Conservation (phyloP, 148 eudicot genomes). For the Heliosperma pusillum region DNA sequence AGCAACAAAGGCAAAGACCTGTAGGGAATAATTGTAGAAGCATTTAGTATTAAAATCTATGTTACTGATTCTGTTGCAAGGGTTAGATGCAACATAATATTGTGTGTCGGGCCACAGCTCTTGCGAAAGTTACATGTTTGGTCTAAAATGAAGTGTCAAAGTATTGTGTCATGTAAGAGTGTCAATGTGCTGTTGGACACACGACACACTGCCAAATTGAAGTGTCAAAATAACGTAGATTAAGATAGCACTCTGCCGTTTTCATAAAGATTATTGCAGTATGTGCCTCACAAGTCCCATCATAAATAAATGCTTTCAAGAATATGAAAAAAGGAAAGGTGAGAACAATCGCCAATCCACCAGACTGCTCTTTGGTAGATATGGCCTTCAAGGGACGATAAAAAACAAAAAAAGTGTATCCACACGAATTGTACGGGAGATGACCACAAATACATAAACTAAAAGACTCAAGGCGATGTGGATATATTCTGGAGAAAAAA, state of each 20-base stretch:
- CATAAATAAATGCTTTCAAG: not conserved
- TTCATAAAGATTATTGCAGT: too few species aligned
- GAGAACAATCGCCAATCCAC: not conserved
- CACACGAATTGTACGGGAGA: not conserved
- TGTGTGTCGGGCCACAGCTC: not conserved
- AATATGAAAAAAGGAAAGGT: not conserved
- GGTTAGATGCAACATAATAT: not conserved
- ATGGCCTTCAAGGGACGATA: not conserved
- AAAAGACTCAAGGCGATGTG: not conserved
- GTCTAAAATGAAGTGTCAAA: not conserved
- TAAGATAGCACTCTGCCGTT: too few species aligned
- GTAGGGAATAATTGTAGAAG: conserved; percentile 22
- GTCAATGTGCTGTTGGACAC: not conserved
- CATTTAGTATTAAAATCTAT: not conserved
- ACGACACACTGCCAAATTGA: too few species aligned
- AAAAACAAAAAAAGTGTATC: not conserved
- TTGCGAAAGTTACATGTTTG: not conserved
- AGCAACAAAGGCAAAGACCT: conserved; percentile 93
- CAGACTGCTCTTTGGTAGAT: not conserved
- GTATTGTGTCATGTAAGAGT: not conserved
- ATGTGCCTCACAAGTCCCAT: not conserved
- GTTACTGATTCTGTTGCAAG: not conserved
- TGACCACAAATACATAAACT: not conserved
- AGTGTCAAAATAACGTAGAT: too few species aligned
- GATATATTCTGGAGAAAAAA: not conserved